Conservation (phyloP, 192 early-diverging fungal genomes). For the Lunasporangiospora selenospora region DNA sequence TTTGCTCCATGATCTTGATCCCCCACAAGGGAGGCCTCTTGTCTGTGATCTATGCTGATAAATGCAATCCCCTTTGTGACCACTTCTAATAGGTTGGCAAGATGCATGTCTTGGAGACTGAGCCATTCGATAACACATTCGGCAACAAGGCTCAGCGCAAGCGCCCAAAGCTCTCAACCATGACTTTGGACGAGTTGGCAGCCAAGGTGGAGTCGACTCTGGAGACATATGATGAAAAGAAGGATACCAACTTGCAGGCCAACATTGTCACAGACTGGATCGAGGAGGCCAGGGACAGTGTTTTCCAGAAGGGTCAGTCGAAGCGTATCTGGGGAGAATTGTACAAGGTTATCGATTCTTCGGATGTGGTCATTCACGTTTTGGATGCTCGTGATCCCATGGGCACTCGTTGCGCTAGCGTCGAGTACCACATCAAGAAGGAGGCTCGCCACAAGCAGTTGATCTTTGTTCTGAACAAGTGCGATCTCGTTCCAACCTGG, state of each 20-base stretch:
- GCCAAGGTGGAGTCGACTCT: slow-evolving; percentile 66
- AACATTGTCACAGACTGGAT: slow-evolving; percentile 77
- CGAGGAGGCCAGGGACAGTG: slow-evolving; percentile 84
- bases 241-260: slow-evolving; percentile 74
- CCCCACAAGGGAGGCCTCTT: slow-evolving; percentile 21
- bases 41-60: too few relatives aligned
- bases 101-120: slow-evolving; percentile 96
- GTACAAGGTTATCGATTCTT: slow-evolving; percentile 98
- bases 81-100: slow-evolving; percentile 47
- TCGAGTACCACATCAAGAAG: slow-evolving; percentile 91
- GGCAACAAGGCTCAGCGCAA: slow-evolving; percentile 96
- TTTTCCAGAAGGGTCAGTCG: slow-evolving; percentile 93
- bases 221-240: slow-evolving; percentile 67
- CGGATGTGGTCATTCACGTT: slow-evolving; percentile 95
- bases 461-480: slow-evolving; percentile 97
- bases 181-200: slow-evolving; percentile 83
- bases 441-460: slow-evolving; percentile 97
- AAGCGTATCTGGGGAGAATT: slow-evolving; percentile 99
- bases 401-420: slow-evolving; percentile 92
- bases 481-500: slow-evolving; percentile 99
- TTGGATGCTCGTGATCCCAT: slow-evolving; percentile 98
- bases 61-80: slow-evolving; percentile 3
- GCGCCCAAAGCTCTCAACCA: slow-evolving; percentile 82
- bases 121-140: slow-evolving; percentile 91
- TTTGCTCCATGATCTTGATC: not conserved